Evolutionary conservation across 1,284 basidiomycete species (phyloP).

Genomic region (Tranzscheliella williamsii): DNA sequence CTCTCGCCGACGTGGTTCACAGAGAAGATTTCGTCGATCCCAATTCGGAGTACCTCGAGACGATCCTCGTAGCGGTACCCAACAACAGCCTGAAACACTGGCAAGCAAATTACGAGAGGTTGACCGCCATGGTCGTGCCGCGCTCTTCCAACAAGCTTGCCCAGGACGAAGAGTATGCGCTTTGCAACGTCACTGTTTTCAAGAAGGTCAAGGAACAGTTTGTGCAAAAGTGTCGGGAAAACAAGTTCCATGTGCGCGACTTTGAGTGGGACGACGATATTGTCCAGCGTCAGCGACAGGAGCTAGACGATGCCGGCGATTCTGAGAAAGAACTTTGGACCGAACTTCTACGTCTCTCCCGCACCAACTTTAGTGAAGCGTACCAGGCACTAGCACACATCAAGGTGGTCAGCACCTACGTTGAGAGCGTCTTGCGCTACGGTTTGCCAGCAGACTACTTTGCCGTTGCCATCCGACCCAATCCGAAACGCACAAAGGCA

Average conservation of each 20-base stretch:
- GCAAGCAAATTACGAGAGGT: conserved; percentile 83
- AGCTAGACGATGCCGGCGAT: conserved; percentile 76
- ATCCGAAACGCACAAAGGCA: conserved; percentile 76
- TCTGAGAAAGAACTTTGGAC: conserved; percentile 99
- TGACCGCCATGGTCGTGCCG: conserved; percentile 91
- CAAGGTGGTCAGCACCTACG: conserved; percentile 86
- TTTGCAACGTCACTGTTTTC: conserved; percentile 89
- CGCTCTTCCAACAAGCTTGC: conserved; percentile 77
- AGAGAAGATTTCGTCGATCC: conserved; percentile 76
- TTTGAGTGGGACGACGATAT: conserved; percentile 88
- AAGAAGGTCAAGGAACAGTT: conserved; percentile 89
- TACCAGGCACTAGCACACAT: conserved; percentile 93
- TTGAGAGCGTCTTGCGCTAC: conserved; percentile 93
- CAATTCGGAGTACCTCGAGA: conserved; percentile 91
- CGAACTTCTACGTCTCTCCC: conserved; percentile 85
- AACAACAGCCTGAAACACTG: conserved; percentile 85
- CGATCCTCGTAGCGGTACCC: conserved; percentile 88
- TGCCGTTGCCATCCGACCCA: conserved; percentile 76
- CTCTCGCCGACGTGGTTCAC: conserved; percentile 81
- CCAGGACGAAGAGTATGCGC: conserved; percentile 83
- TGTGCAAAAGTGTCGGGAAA: conserved; percentile 88
- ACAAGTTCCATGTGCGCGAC: conserved; percentile 94
- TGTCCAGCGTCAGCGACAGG: conserved; percentile 79
- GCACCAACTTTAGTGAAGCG: conserved; percentile 96
- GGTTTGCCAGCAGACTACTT: conserved; percentile 91